phyloP scores from a whole-genome alignment of 768 basidiomycete species.

The Phaffia tasmanica region DNA sequence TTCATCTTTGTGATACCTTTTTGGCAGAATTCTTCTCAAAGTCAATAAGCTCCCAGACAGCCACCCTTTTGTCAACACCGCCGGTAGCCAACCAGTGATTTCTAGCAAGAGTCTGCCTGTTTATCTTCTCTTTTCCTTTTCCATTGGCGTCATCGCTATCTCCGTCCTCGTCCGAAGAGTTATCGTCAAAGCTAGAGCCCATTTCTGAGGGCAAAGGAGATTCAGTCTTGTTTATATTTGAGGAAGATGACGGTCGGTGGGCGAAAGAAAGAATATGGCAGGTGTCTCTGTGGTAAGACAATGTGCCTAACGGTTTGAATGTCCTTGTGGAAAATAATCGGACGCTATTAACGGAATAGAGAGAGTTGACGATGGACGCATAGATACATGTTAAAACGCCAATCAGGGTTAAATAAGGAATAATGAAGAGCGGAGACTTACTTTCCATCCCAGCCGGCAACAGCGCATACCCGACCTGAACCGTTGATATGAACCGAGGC shows the following conservation, averaged over 20 bases:
- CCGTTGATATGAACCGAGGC: constrained; percentile 60
- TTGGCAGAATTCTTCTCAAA: constrained; percentile 28
- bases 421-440: constrained; percentile 39
- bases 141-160: constrained; percentile 42
- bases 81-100: constrained; percentile 53
- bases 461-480: constrained; percentile 67
- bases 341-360: constrained; percentile 44
- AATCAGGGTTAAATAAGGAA: neutral
- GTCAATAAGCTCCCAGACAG: constrained; percentile 52
- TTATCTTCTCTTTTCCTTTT: constrained; percentile 40
- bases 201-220: neutral
- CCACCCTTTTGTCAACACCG: constrained; percentile 58
- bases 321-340: constrained; percentile 70
- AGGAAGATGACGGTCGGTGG: neutral
- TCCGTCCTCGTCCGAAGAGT: constrained; percentile 43
- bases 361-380: neutral
- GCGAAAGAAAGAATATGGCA: constrained; percentile 71
- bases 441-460: constrained; percentile 93
- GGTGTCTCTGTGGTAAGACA: constrained; percentile 66
- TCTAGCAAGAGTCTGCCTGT: no score
- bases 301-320: constrained; percentile 70
- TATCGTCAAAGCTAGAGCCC: constrained; percentile 32
- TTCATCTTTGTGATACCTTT: no score
- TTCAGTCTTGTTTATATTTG: neutral
- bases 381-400: neutral